Percentiles rank a stretch among this genome's conserved stretches.
Conservation (phyloP, 129 eudicot species). For the Lonicera japonica region DNA sequence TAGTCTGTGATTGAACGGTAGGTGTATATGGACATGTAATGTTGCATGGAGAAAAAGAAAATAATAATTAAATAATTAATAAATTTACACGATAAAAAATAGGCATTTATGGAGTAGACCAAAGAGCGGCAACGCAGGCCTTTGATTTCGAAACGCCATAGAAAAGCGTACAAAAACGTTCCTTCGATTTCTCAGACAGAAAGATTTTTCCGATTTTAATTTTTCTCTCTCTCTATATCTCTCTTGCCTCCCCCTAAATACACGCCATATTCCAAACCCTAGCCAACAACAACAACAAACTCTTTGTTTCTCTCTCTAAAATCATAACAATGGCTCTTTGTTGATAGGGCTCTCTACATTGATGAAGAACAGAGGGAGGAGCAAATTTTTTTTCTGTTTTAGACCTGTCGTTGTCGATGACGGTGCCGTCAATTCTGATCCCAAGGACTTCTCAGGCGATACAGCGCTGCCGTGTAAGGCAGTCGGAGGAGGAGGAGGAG, state of each 20-base stretch:
- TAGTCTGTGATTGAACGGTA: no score
- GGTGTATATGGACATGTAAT: no score
- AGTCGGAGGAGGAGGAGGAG: not conserved
- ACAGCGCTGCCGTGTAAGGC: not conserved
- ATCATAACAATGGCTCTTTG: not conserved
- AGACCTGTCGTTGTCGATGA: slow-evolving; percentile 18
- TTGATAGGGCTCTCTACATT: slow-evolving; percentile 12
- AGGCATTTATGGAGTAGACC: not conserved
- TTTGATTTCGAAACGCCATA: slow-evolving; percentile 10
- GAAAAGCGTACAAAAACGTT: slow-evolving; percentile 12
- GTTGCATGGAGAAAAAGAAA: no score
- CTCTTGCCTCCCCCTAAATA: slow-evolving; percentile 25
- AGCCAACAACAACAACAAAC: no score
- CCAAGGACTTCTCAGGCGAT: no score
- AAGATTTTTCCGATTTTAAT: not conserved
- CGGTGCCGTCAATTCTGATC: slow-evolving; percentile 10
- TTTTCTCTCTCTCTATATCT: not conserved
- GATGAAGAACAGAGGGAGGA: slow-evolving; percentile 34
- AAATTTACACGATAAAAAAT: no score
- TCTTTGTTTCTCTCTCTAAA: slow-evolving; percentile 14
- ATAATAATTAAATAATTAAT: no score
- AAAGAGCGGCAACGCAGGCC: slow-evolving; percentile 23
- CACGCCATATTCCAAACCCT: slow-evolving; percentile 26
- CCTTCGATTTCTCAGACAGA: slow-evolving; percentile 29
- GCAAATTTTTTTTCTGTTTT: slow-evolving; percentile 28